These are phyloP conservation scores for Fraxinus albicans DNA, from an alignment of 305 asterid genomes.

Conservation along the genomic window DNA sequence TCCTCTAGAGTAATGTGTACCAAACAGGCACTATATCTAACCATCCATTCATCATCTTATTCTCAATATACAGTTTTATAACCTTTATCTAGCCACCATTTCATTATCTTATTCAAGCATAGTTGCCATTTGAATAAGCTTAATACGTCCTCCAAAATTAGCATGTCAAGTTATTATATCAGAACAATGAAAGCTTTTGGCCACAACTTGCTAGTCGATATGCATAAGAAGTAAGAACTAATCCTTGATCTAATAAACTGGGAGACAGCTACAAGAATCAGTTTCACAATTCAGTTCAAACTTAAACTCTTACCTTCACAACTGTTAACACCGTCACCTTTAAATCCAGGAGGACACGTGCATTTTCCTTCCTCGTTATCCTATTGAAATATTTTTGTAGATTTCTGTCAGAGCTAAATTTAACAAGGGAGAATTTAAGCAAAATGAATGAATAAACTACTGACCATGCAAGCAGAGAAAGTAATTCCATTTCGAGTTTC, in stretches of 20 bases:
- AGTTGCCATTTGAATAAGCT: neutral
- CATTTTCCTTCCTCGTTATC: conserved; percentile 59
- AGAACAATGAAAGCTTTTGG: neutral
- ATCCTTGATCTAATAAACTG: neutral
- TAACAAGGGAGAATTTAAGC: conserved; percentile 6
- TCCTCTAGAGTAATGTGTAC: neutral
- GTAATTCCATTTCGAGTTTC: conserved; percentile 59
- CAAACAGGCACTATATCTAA: neutral
- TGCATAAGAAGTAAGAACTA: neutral
- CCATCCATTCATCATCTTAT: neutral
- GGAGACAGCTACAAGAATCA: neutral
- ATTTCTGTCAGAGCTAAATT: conserved; percentile 19
- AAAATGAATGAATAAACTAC: conserved; percentile 25
- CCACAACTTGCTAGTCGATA: neutral
- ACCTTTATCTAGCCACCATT: neutral
- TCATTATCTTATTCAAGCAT: neutral
- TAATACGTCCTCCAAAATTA: neutral
- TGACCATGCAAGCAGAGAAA: conserved; percentile 81
- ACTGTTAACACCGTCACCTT: conserved; percentile 65
- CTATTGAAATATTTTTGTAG: conserved; percentile 32
- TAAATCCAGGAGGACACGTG: conserved; percentile 67
- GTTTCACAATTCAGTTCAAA: neutral
- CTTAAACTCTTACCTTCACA: conserved; percentile 51
- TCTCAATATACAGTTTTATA: neutral
- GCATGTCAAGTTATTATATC: neutral